Base-by-base conservation (phyloP, 2,329 filamentous ascomycete genomes). In the Alternaria sp. region DNA sequence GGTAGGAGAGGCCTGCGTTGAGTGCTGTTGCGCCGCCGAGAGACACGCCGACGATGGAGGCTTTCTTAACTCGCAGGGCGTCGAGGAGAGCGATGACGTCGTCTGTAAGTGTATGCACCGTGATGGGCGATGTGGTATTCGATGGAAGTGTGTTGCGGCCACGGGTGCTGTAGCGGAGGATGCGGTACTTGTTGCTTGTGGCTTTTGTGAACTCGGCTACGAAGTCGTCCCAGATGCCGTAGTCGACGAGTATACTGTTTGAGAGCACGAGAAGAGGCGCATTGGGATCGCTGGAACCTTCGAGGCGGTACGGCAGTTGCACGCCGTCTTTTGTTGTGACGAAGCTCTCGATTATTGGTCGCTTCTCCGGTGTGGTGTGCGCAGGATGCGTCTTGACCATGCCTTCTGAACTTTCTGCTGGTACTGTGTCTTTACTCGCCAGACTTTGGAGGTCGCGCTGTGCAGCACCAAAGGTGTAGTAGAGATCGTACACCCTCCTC, bases 191-290 rank as follows among this genome's bases (percentile, higher is more conserved):
- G 23, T 89, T 87, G 40, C 86, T 74, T 0, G 81, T 77, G 54
- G 86, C 85, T 12, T 78, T 71, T 45, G 84, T 77, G 68, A 96
- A 85, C n/a, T 87, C 81, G 1, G 83, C 81, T 1, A 96, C 81
- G 62, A 96, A 88, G 2, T 84, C 84, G 71, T 96, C 91, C 93
- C 93, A 97, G 86, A 97, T 96, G 76, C 87, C 84, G 67, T 90
- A 86, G 51, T 90, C 89, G 3, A 92, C 92, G 8, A 97, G 86
- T 54, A 97, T 89, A 1, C 91, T 94, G 83, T 96, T 96, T 80
- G 86, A 86, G 69, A 94, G 90, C 19, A 93, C 89, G 11, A 97
- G 84, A 0, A 91, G 86, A 0, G 93, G 93, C 0, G 92, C 91
- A 19, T 86, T 75, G 0, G 89, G 87, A 30, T 89, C 85, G 0